Conservation (phyloP, 495 filamentous ascomycete genomes). For the Cryomyces minteri region DNA sequence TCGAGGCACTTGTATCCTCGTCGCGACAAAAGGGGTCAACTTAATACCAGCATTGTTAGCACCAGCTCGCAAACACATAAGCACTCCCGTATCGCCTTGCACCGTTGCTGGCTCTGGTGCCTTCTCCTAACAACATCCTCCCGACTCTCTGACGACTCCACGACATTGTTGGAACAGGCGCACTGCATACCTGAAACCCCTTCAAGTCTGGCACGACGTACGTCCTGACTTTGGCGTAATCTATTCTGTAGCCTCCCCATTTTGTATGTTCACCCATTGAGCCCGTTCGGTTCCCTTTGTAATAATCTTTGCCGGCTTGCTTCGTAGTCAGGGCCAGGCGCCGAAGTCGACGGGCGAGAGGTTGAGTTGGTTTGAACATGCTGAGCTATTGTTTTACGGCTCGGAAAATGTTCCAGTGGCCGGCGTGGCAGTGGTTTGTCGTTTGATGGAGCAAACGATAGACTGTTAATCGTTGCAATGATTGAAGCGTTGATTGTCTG, state of each 20-base stretch:
- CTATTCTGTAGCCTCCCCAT: slow-evolving; percentile 64
- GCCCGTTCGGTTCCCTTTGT: slow-evolving; percentile 86
- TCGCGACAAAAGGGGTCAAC: slow-evolving; percentile 79
- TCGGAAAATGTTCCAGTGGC: no score
- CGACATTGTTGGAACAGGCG: not conserved
- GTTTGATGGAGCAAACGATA: no score
- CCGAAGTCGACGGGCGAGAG: slow-evolving; percentile 46
- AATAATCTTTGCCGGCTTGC: slow-evolving; percentile 79
- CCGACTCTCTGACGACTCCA: not conserved
- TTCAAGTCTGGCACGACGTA: slow-evolving; percentile 59
- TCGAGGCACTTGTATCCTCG: slow-evolving; percentile 29
- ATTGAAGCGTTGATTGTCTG: not conserved
- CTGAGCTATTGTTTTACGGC: not conserved
- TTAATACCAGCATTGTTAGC: slow-evolving; percentile 15
- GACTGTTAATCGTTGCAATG: not conserved
- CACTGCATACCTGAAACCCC: slow-evolving; percentile 49
- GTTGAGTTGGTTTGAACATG: slow-evolving; percentile 51
- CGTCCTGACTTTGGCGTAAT: slow-evolving; percentile 74
- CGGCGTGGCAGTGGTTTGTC: no score
- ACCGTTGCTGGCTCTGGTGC: not conserved
- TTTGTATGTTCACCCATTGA: slow-evolving; percentile 75
- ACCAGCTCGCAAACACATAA: not conserved
- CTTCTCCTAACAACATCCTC: not conserved
- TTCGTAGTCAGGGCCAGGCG: slow-evolving; percentile 73
- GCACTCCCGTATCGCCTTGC: not conserved